Base-by-base conservation (phyloP, 2,329 filamentous ascomycete species). In the Trichoderma afroharzianum region DNA sequence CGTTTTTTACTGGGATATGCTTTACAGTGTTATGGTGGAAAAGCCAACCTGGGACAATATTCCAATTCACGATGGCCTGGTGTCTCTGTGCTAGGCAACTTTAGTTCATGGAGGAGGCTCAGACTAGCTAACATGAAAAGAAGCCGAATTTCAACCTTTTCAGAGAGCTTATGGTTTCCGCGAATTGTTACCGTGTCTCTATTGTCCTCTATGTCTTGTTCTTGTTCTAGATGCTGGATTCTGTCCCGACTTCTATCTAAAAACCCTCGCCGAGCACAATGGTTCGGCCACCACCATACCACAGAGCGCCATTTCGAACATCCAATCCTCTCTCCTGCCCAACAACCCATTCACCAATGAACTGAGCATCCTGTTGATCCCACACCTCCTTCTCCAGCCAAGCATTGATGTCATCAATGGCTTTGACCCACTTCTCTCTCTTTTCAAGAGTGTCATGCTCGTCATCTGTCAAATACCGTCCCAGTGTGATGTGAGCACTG, bases 401-500 rank as follows among this genome's bases (percentile, higher is more conserved):
- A 11, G 78, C 79, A 80, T 98, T 98, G 75, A 97, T 87, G 73
- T 88, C 85, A 57, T 96, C 93, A 63, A 98, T 91, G 66, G 86
- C 86, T 15, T 85, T 81, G 15, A 97, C 85, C 85, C 95, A 91
- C n/a, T 77, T 81, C 76, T 83, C 80, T 75, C 94, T 87, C 79
- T 88, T 88, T 71, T 84, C 84, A 1, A 84, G 83, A 8, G 86
- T 86, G 47, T 86, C 85, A 76, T 91, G 88, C 74, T 95, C 93
- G 14, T 85, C 83, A 53, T 89, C 86, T 11, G 85, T 87, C 57
- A 97, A 86, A 79, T 96, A 98, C 4, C 95, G 86, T 0, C 88
- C 95, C 71, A 98, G 88, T 0, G 95, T 98, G 77, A 98, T 88
- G 82, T 98, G 95, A 18, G 93, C 94, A 61, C 92, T 95, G 2